These are phyloP conservation scores for Colletotrichum karsti DNA, from an alignment of 2,329 filamentous ascomycete genomes.

Conservation along the genomic window DNA sequence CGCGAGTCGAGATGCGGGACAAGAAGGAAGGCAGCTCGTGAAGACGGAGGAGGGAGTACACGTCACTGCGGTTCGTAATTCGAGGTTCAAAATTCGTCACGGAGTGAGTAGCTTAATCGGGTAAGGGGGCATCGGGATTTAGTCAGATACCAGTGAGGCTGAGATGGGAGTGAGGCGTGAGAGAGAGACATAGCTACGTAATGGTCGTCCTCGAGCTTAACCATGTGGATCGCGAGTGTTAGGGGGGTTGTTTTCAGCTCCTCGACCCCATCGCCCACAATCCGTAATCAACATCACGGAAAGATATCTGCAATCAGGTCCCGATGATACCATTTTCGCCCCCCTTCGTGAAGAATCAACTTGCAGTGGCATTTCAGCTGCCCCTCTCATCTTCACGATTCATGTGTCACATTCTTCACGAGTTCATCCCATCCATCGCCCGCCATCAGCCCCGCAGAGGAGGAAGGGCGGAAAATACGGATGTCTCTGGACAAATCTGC, in stretches of 20 bases:
- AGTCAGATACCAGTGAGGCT: not conserved
- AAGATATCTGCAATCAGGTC: not conserved
- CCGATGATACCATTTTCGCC: not conserved
- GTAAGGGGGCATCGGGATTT: not conserved
- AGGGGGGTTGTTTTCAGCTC: not conserved
- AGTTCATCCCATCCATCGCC: not conserved
- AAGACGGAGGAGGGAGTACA: not conserved
- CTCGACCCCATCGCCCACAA: not conserved
- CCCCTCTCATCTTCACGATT: slow-evolving; percentile 11
- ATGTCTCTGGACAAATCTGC: slow-evolving; percentile 12
- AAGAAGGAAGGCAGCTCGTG: slow-evolving; percentile 14
- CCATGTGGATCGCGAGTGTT: not conserved
- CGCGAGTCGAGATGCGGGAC: slow-evolving; percentile 48
- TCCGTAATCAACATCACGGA: not conserved
- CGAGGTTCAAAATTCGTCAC: not conserved
- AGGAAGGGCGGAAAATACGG: not conserved
- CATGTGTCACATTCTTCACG: not conserved
- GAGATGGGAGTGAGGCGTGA: not conserved
- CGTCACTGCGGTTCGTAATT: not conserved
- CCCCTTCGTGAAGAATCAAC: not conserved
- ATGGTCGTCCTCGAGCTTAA: not conserved
- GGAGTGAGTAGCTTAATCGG: not conserved
- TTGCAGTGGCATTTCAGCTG: not conserved
- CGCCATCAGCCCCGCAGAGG: not conserved
- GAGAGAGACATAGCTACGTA: slow-evolving; percentile 4